A percentile compares a stretch with the other conserved stretches of the same genome.
phyloP scores from a whole-genome alignment of 164 flowering plant species.

The Nelumbo lutea region DNA sequence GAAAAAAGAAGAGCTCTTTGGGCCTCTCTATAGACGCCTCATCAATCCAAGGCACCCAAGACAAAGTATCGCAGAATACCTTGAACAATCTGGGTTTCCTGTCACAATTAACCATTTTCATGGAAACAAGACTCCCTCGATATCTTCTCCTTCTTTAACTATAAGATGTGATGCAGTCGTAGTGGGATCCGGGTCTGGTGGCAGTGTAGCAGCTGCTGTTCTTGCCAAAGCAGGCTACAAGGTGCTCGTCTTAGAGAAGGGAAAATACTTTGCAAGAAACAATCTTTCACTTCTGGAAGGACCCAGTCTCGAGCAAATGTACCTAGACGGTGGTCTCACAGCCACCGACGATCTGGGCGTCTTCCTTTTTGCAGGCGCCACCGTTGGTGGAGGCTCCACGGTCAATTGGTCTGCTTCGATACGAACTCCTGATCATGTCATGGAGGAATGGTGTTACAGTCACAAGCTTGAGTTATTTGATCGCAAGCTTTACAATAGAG shows the following conservation, averaged over 20 bases:
- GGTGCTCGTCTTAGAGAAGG: slow-evolving; percentile 78
- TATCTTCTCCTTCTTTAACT: slow-evolving; percentile 18
- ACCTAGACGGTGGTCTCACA: slow-evolving; percentile 42
- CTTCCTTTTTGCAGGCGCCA: slow-evolving; percentile 64
- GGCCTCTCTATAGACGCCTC: slow-evolving; percentile 56
- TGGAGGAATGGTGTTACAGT: slow-evolving; percentile 47
- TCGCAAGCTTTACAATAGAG: slow-evolving; percentile 50
- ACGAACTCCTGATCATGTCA: slow-evolving; percentile 55
- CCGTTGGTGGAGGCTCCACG: slow-evolving; percentile 86
- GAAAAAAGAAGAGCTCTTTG: slow-evolving; percentile 24
- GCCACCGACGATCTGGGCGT: slow-evolving; percentile 44
- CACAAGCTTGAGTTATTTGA: slow-evolving; percentile 50
- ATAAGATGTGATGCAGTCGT: slow-evolving; percentile 74
- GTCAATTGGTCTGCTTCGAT: slow-evolving; percentile 85
- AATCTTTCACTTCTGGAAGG: slow-evolving; percentile 79
- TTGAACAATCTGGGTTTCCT: slow-evolving; percentile 37
- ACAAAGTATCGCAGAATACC: slow-evolving; percentile 15
- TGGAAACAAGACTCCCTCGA: too few species aligned
- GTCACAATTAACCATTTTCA: slow-evolving; percentile 11
- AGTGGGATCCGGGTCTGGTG: slow-evolving; percentile 83
- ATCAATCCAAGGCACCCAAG: slow-evolving; percentile 29
- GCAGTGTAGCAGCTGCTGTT: slow-evolving; percentile 71
- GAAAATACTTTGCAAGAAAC: slow-evolving; percentile 52
- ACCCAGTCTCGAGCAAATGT: slow-evolving; percentile 58
- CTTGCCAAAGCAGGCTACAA: slow-evolving; percentile 77